Evolutionary conservation across 192 early-diverging fungal genomes (phyloP), one percentile per base, ranked within the genome.

Genomic region (Irineochytrium annulatum): DNA sequence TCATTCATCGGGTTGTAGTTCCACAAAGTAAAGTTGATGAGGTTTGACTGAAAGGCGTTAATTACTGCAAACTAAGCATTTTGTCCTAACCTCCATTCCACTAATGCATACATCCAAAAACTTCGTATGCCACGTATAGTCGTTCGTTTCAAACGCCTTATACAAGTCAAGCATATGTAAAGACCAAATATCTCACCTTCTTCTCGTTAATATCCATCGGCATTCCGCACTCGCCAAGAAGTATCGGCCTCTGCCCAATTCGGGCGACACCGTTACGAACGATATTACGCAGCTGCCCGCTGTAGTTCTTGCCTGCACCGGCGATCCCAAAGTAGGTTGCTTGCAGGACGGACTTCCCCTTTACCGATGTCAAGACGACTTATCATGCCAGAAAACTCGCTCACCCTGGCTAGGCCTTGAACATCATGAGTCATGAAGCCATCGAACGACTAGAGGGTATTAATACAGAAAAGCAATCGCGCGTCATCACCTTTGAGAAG

Each of bases 131-230:
- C 83, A 74, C 1, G 63, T 72, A 65, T 87, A 92, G 57, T 92
- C 84, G 2, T 87, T 85, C 26, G 78, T 86, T 34, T 76, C 63
- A 59, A 86, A 90, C 3, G 89, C 89, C 43, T 70, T 54, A 14
- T 20, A 27, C 17, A 67, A 43, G 20, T 14, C 13, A 19, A 20
- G 17, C 34, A 20, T 49, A 1, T 1, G 35, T 52, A 46, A 22
- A 1, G 19, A 0, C 0, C 32, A 17, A 4, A 64, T 13, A 3
- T 44, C 13, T 8, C 44, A 66, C 65, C 56, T 67, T 49, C 56
- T 83, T 77, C 48, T 88, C 76, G 52, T 91, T 91, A 31, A 92
- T 82, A 60, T 92, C 90, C 90, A 91, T 91, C 5, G 90, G 89
- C 52, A 91, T 89, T 19, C 90, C 90, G 30, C 84, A 86, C 67